These are phyloP conservation scores for Silene latifolia DNA, from an alignment of 148 eudicot genomes.

Conservation along the genomic window DNA sequence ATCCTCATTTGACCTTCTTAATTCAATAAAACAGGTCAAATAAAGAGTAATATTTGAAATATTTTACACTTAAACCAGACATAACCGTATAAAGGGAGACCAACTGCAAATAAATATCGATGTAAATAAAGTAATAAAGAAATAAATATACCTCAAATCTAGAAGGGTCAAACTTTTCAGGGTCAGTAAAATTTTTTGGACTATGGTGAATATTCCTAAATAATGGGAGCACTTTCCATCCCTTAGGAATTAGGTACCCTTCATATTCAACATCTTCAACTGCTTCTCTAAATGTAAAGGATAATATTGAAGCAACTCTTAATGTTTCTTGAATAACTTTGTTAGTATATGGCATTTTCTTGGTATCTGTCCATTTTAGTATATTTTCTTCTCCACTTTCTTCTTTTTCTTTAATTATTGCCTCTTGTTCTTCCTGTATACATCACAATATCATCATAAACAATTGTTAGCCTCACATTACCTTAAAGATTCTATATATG, in stretches of 20 bases:
- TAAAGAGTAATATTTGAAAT: too few species aligned
- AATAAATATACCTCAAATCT: conserved; percentile 59
- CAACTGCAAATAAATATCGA: background rate
- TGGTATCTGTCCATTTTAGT: conserved; percentile 37
- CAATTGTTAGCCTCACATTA: conserved; percentile 17
- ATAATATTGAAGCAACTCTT: conserved; percentile 85
- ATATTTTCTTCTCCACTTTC: conserved; percentile 30
- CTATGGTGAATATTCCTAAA: conserved; percentile 64
- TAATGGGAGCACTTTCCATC: conserved; percentile 72
- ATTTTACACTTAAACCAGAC: too few species aligned
- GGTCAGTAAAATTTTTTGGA: conserved; percentile 43
- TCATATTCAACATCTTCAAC: conserved; percentile 95
- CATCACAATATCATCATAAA: background rate
- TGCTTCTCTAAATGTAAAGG: conserved; percentile 96
- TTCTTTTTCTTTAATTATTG: conserved; percentile 30
- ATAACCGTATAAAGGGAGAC: too few species aligned
- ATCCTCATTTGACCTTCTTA: background rate
- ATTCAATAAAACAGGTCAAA: too few species aligned
- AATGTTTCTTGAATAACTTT: conserved; percentile 89
- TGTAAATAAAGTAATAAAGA: background rate
- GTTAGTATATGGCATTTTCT: conserved; percentile 72
- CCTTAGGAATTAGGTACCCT: conserved; percentile 67
- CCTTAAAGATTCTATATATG: conserved; percentile 5
- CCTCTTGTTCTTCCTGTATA: conserved; percentile 42
- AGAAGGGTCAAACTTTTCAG: conserved; percentile 63